These are phyloP conservation scores for Globisporangium polare DNA, from an alignment of 352 stramenopile species.

Conservation along the genomic window DNA sequence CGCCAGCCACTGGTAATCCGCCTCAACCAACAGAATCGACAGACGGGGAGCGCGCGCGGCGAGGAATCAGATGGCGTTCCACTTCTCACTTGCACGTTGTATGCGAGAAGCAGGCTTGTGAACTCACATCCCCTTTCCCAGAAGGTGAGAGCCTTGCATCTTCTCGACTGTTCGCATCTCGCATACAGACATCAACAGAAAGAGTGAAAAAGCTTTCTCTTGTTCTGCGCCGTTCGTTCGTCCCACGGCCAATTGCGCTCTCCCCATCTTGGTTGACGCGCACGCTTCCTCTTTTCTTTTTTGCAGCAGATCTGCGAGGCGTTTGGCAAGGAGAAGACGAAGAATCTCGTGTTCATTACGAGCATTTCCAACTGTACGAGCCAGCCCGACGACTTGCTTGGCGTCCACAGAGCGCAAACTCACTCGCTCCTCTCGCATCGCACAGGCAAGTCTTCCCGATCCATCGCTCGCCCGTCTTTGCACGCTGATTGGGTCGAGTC, in stretches of 20 bases:
- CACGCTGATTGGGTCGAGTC: neutral
- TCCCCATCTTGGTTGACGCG: neutral
- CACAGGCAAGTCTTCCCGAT: neutral
- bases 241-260: conserved; percentile 1
- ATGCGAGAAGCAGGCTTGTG: neutral
- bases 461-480: neutral
- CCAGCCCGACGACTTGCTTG: neutral
- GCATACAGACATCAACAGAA: neutral
- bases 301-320: neutral
- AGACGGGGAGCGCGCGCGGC: neutral
- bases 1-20: conserved; percentile 4
- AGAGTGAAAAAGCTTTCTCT: neutral
- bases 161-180: neutral
- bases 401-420: neutral
- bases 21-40: conserved; percentile 7
- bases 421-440: neutral
- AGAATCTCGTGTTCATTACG: neutral
- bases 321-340: neutral
- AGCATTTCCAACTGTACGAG: neutral
- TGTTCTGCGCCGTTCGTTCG: neutral
- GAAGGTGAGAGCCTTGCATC: neutral
- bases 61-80: neutral
- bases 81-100: neutral
- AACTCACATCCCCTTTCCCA: neutral
- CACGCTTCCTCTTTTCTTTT: neutral